Conservation (phyloP, 2,329 filamentous ascomycete genomes). For the Cladophialophora chaetospira region DNA sequence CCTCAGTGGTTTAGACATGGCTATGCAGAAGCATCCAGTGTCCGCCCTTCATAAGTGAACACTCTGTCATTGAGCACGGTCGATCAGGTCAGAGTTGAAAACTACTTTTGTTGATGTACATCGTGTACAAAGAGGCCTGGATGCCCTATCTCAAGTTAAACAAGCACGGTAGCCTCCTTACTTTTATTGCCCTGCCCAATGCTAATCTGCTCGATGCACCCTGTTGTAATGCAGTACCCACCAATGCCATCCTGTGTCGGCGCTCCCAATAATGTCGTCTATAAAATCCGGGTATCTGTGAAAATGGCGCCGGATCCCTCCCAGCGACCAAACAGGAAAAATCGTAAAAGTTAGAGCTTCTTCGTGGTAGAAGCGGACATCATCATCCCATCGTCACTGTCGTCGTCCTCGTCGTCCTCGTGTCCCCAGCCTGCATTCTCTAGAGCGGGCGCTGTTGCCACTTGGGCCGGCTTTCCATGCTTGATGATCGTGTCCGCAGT, state of each 20-base stretch:
- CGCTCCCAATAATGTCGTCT: slow-evolving; percentile 16
- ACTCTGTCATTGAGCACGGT: background rate
- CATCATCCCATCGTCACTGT: slow-evolving; percentile 32
- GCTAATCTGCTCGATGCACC: background rate
- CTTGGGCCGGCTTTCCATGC: slow-evolving; percentile 20
- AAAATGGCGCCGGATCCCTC: slow-evolving; percentile 9
- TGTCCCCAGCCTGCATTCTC: slow-evolving; percentile 23
- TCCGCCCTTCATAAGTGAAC: background rate
- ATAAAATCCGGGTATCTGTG: slow-evolving; percentile 30
- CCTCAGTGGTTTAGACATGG: no score
- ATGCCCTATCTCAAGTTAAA: background rate
- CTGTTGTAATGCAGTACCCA: background rate
- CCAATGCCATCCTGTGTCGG: background rate
- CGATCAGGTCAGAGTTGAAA: slow-evolving; percentile 12
- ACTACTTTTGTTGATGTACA: slow-evolving; percentile 10
- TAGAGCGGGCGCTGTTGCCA: slow-evolving; percentile 21
- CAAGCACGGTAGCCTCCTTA: background rate
- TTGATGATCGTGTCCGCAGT: slow-evolving; percentile 33
- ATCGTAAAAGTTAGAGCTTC: slow-evolving; percentile 17
- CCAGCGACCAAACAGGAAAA: slow-evolving; percentile 2
- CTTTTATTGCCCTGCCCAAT: slow-evolving; percentile 3
- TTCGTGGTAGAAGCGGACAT: slow-evolving; percentile 28
- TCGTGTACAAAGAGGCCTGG: slow-evolving; percentile 1
- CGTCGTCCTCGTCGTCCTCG: slow-evolving; percentile 26
- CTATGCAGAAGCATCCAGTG: background rate